A percentile compares a stretch with the other conserved stretches of the same genome.
Evolutionary conservation across 2,329 filamentous ascomycete genomes (phyloP).

Genomic region (Neopestalotiopsis sp.): DNA sequence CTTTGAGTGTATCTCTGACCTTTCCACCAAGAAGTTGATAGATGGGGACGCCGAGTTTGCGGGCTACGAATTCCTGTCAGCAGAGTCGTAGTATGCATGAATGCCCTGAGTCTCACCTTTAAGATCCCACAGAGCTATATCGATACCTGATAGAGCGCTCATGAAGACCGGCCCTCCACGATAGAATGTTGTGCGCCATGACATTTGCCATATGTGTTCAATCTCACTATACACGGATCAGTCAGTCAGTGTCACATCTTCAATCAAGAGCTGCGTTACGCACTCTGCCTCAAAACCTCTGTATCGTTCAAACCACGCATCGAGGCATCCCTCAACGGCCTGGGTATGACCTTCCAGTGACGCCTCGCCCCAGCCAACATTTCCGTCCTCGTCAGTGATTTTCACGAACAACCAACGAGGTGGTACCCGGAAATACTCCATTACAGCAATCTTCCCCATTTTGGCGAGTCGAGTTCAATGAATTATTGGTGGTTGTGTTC

Average conservation of each 20-base stretch:
- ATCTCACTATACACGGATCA: slow-evolving; percentile 62
- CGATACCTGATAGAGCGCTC: slow-evolving; percentile 77
- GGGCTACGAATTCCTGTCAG: slow-evolving; percentile 37
- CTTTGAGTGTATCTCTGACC: slow-evolving; percentile 70
- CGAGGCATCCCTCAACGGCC: slow-evolving; percentile 75
- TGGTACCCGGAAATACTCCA: slow-evolving; percentile 78
- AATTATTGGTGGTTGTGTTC: background rate
- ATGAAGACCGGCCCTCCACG: slow-evolving; percentile 81
- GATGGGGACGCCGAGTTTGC: slow-evolving; percentile 65
- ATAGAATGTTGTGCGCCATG: slow-evolving; percentile 76
- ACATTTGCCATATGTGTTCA: slow-evolving; percentile 80
- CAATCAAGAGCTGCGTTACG: slow-evolving; percentile 1
- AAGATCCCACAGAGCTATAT: slow-evolving; percentile 82
- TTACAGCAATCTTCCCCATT: slow-evolving; percentile 68
- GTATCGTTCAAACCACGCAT: slow-evolving; percentile 68
- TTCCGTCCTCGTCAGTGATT: slow-evolving; percentile 69
- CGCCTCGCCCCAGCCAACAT: slow-evolving; percentile 76
- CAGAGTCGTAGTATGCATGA: background rate
- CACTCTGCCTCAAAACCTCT: slow-evolving; percentile 75
- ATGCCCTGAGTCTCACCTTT: slow-evolving; percentile 51
- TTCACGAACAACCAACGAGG: slow-evolving; percentile 83
- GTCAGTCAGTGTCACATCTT: too few relatives aligned
- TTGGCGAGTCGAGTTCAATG: background rate
- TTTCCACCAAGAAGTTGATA: slow-evolving; percentile 79
- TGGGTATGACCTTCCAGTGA: slow-evolving; percentile 76